Conservation (phyloP, 805 yeast genomes). For the Wickerhamiella qilinensis region DNA sequence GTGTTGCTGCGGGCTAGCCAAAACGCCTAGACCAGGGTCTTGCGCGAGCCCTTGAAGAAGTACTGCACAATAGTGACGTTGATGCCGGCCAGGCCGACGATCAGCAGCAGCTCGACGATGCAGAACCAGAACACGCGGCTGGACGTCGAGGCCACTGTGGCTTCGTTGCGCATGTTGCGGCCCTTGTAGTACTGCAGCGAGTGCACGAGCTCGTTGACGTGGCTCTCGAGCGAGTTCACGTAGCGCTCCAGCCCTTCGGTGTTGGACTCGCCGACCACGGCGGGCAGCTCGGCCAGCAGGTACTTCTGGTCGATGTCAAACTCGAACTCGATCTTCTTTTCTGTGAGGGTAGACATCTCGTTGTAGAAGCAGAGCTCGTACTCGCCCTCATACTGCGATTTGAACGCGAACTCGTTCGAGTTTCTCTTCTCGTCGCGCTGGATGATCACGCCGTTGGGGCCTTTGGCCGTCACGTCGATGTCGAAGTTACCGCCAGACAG, state of each 20-base stretch:
- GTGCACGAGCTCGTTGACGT: conserved; percentile 19
- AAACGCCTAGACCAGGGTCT: conserved; percentile 22
- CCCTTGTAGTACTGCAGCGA: conserved; percentile 65
- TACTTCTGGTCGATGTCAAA: conserved; percentile 28
- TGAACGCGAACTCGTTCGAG: conserved; percentile 67
- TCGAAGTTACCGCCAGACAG: conserved; percentile 69
- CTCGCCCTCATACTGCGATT: conserved; percentile 54
- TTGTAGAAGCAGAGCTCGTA: conserved; percentile 77
- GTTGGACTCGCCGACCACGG: conserved; percentile 15
- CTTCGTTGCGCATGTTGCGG: conserved; percentile 82
- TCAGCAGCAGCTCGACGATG: conserved; percentile 49
- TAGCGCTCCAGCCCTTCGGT: conserved; percentile 20
- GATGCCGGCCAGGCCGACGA: conserved; percentile 59
- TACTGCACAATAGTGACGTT: conserved; percentile 74
- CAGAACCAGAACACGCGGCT: conserved; percentile 65
- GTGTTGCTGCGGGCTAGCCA: too few species aligned
- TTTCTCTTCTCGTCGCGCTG: conserved; percentile 43
- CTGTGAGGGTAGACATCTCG: conserved; percentile 66
- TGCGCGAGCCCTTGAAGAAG: conserved; percentile 41
- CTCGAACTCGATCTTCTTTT: conserved; percentile 74
- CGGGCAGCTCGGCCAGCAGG: conserved; percentile 49
- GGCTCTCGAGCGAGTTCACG: conserved; percentile 17
- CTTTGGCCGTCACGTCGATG: conserved; percentile 44
- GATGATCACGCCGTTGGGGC: conserved; percentile 40
- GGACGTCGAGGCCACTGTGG: conserved; percentile 69